phyloP scores from a whole-genome alignment of 1,284 basidiomycete species.

The Trametes sp. region DNA sequence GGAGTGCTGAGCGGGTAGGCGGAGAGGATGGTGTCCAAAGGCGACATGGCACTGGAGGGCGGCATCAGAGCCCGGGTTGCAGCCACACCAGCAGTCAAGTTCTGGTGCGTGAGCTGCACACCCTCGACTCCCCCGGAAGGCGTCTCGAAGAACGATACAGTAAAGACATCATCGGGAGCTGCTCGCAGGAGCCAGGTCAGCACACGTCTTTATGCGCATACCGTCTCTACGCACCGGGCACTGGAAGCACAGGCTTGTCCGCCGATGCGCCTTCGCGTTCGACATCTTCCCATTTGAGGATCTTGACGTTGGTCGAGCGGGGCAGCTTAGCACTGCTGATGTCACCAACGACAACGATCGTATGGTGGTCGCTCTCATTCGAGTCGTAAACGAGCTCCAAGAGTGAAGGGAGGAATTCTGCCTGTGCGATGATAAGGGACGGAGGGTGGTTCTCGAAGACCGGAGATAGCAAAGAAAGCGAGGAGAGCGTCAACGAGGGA shows the following conservation, averaged over 20 bases:
- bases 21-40: constrained; percentile 78
- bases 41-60: constrained; percentile 62
- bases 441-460: constrained; percentile 71
- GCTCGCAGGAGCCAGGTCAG: neutral
- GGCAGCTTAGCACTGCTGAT: constrained; percentile 47
- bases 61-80: constrained; percentile 74
- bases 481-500: constrained; percentile 71
- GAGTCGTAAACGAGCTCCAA: constrained; percentile 73
- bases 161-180: constrained; percentile 71
- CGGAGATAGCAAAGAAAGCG: constrained; percentile 60
- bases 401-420: constrained; percentile 65
- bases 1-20: constrained; percentile 72
- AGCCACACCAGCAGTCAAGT: constrained; percentile 81
- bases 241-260: constrained; percentile 52
- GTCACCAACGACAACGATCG: constrained; percentile 73
- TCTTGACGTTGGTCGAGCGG: constrained; percentile 57
- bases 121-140: constrained; percentile 61
- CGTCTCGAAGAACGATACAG: constrained; percentile 68
- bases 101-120: constrained; percentile 77
- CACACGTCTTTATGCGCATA: constrained; percentile 2
- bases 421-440: constrained; percentile 72
- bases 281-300: constrained; percentile 69
- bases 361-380: constrained; percentile 56
- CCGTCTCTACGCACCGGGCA: constrained; percentile 53
- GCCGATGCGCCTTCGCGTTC: constrained; percentile 65